phyloP scores from a whole-genome alignment of 306 rosid genomes.

The Rosa chinensis region DNA sequence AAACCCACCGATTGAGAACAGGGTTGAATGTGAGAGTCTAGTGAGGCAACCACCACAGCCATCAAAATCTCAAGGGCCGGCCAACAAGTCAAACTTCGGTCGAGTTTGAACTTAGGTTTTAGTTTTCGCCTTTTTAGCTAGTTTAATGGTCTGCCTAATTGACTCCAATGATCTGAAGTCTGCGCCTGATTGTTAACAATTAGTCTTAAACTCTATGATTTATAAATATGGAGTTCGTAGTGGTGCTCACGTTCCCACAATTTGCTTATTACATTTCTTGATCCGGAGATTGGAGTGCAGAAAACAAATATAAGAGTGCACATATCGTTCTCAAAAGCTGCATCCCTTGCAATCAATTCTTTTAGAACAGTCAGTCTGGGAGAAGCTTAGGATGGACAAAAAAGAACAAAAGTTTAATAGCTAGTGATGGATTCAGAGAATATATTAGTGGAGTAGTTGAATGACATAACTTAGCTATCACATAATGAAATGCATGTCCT shows the following conservation, averaged over 20 bases:
- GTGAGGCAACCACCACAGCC: not conserved
- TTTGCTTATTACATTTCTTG: not conserved
- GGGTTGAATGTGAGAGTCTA: not conserved
- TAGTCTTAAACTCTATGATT: no score
- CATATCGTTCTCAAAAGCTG: not conserved
- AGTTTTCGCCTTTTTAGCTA: not conserved
- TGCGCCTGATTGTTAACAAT: no score
- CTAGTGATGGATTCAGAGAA: not conserved
- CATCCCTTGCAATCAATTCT: not conserved
- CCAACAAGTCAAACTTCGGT: not conserved
- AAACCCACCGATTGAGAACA: not conserved
- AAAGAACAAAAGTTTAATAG: not conserved
- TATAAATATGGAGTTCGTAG: no score
- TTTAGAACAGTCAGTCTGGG: not conserved
- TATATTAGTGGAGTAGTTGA: not conserved
- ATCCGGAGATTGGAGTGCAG: not conserved
- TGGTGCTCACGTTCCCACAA: no score
- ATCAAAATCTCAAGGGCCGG: not conserved
- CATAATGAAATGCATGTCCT: not conserved
- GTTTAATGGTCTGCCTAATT: not conserved
- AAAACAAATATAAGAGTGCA: not conserved
- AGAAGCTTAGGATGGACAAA: not conserved
- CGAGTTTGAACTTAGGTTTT: not conserved
- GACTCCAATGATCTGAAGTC: not conserved
- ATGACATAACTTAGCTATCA: not conserved